Evolutionary conservation across 352 stramenopile species (phyloP).

Genomic region (Phytophthora podocarpi): DNA sequence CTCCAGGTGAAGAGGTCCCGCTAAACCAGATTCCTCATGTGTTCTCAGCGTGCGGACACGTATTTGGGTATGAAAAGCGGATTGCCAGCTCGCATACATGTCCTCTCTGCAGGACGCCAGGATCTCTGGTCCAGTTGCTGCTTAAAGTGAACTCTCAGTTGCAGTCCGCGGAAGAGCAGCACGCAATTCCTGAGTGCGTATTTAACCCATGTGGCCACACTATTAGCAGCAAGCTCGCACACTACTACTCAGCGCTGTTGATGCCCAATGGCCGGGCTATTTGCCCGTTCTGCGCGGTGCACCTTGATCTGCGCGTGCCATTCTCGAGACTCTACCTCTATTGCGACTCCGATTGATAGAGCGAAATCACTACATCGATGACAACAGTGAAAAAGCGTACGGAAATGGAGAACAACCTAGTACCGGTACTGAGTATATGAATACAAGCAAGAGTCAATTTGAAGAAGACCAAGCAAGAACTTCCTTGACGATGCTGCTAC

Average conservation of each 20-base stretch:
- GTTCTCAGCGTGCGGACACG: constrained; percentile 79
- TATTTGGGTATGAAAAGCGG: constrained; percentile 78
- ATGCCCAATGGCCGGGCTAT: constrained; percentile 83
- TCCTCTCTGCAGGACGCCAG: constrained; percentile 67
- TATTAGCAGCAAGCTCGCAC: constrained; percentile 70
- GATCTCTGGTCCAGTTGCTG: constrained; percentile 68
- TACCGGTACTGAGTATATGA: too few relatives aligned
- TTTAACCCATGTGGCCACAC: constrained; percentile 86
- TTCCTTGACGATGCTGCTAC: too few relatives aligned
- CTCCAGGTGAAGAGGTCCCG: constrained; percentile 50
- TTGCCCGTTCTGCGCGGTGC: constrained; percentile 80
- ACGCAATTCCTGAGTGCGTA: constrained; percentile 72
- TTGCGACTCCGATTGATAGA: constrained; percentile 53
- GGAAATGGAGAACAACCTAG: too few relatives aligned
- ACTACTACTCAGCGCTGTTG: constrained; percentile 58
- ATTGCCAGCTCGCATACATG: constrained; percentile 66
- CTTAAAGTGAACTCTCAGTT: constrained; percentile 83
- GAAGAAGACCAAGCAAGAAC: too few relatives aligned
- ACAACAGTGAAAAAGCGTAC: too few relatives aligned
- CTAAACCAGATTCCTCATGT: constrained; percentile 70
- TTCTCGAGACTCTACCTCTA: constrained; percentile 83
- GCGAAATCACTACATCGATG: too few relatives aligned
- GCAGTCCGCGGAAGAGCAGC: constrained; percentile 58
- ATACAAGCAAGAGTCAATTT: too few relatives aligned
- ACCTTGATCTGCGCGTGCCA: constrained; percentile 63